Evolutionary conservation across 129 eudicot genomes (phyloP).

Genomic region (Escallonia herrerae): DNA sequence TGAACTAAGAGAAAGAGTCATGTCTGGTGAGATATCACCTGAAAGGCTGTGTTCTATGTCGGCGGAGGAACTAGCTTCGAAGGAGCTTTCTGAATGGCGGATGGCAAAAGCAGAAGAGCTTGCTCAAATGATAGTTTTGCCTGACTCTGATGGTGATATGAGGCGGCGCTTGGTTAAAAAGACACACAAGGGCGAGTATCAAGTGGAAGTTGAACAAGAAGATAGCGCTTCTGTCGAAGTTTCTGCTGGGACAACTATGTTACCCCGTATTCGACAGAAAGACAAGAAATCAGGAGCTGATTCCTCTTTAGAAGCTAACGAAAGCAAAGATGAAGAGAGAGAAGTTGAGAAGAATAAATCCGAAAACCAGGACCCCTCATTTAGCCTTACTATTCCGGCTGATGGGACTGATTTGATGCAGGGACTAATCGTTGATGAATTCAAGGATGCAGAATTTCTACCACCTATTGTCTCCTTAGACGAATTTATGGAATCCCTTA

Average conservation of each 20-base stretch:
- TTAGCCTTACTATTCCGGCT: constrained; percentile 57
- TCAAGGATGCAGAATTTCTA: constrained; percentile 65
- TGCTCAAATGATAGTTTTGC: constrained; percentile 77
- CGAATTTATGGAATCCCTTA: constrained; percentile 81
- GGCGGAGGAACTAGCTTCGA: constrained; percentile 93
- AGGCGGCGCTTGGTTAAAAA: constrained; percentile 84
- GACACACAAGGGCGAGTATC: constrained; percentile 88
- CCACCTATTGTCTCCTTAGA: constrained; percentile 81
- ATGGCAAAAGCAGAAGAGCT: constrained; percentile 85
- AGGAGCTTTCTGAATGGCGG: constrained; percentile 89
- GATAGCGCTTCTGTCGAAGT: constrained; percentile 56
- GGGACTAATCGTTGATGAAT: constrained; percentile 76
- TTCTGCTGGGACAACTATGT: constrained; percentile 34
- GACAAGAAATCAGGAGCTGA: constrained; percentile 20
- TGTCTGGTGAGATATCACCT: constrained; percentile 72
- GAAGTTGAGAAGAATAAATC: constrained; percentile 22
- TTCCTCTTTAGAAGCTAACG: constrained; percentile 16
- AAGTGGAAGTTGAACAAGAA: constrained; percentile 68
- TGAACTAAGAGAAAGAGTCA: constrained; percentile 71
- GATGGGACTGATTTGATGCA: constrained; percentile 78
- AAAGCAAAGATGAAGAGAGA: constrained; percentile 16
- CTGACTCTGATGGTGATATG: constrained; percentile 60
- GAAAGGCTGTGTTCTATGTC: constrained; percentile 85
- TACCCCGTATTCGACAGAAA: constrained; percentile 18
- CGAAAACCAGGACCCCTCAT: constrained; percentile 27